Percentiles rank a stretch among this genome's conserved stretches.
Conservation (phyloP, 2,329 filamentous ascomycete species). For the Coniochaeta ligniaria region DNA sequence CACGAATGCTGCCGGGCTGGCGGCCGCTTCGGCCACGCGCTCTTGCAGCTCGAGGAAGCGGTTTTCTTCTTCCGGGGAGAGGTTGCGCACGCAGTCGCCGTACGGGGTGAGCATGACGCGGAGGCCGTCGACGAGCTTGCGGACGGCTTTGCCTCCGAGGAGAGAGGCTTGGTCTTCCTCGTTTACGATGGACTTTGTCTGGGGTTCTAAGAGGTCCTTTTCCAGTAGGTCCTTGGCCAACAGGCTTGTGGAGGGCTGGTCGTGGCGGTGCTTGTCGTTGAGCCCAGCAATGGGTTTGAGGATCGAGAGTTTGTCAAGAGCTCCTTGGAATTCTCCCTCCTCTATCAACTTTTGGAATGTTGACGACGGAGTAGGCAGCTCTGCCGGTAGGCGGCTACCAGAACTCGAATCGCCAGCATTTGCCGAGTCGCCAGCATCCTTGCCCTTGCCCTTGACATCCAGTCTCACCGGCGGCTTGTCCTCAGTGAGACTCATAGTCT, state of each 20-base stretch:
- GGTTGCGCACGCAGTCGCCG: constrained; percentile 67
- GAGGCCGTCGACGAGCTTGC: constrained; percentile 56
- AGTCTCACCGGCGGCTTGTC: constrained; percentile 12
- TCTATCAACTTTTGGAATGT: constrained; percentile 31
- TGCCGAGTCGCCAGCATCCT: constrained; percentile 12
- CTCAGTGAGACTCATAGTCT: constrained; percentile 17
- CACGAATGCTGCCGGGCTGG: constrained; percentile 48
- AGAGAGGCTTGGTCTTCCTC: constrained; percentile 49
- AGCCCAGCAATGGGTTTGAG: constrained; percentile 27
- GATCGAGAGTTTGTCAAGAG: constrained; percentile 27
- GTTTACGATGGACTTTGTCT: constrained; percentile 39
- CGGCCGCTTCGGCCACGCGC: constrained; percentile 40
- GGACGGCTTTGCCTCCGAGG: constrained; percentile 49
- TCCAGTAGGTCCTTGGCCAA: not conserved
- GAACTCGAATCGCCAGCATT: not conserved
- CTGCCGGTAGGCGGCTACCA: not conserved
- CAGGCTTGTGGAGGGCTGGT: constrained; percentile 2
- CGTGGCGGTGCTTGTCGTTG: constrained; percentile 23
- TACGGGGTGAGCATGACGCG: constrained; percentile 69
- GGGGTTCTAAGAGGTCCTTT: not conserved
- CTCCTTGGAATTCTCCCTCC: constrained; percentile 22
- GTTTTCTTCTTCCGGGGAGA: constrained; percentile 62
- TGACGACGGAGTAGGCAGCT: constrained; percentile 7
- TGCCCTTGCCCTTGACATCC: constrained; percentile 16
- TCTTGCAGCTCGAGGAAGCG: constrained; percentile 64